Conservation (phyloP, 1,284 basidiomycete species). For the Heterobasidion occidentale region DNA sequence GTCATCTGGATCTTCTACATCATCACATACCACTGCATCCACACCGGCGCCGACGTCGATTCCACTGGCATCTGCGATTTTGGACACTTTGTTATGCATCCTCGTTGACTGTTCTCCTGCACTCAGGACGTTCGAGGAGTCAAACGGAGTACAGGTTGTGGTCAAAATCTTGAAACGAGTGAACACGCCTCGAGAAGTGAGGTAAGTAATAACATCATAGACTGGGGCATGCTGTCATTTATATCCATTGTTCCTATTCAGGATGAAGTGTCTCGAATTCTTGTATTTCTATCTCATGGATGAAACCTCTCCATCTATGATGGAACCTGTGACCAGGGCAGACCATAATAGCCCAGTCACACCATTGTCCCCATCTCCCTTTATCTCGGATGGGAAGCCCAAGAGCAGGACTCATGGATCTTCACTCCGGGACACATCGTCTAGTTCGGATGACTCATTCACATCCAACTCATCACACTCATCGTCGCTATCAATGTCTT, state of each 20-base stretch:
- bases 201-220: conserved; percentile 39
- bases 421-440: conserved; percentile 8
- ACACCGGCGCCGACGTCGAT: conserved; percentile 18
- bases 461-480: conserved; percentile 20
- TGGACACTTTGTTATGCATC: conserved; percentile 79
- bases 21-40: conserved; percentile 11
- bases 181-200: conserved; percentile 73
- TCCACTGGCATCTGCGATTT: conserved; percentile 37
- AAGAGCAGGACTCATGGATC: not conserved
- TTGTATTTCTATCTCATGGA: conserved; percentile 88
- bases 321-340: conserved; percentile 8
- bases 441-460: conserved; percentile 14
- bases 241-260: conserved; percentile 19
- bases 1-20: conserved; percentile 8
- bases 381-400: conserved; percentile 3
- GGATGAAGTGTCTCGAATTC: conserved; percentile 92
- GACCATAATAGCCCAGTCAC: conserved; percentile 10
- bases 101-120: conserved; percentile 75
- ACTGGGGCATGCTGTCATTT: not conserved
- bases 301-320: conserved; percentile 33
- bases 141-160: conserved; percentile 69
- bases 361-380: conserved; percentile 8
- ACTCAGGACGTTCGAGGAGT: conserved; percentile 69
- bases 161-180: conserved; percentile 80
- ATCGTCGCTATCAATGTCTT: conserved; percentile 26